phyloP scores from a whole-genome alignment of 2,329 filamentous ascomycete species.

The Lachnellula subtilissima region DNA sequence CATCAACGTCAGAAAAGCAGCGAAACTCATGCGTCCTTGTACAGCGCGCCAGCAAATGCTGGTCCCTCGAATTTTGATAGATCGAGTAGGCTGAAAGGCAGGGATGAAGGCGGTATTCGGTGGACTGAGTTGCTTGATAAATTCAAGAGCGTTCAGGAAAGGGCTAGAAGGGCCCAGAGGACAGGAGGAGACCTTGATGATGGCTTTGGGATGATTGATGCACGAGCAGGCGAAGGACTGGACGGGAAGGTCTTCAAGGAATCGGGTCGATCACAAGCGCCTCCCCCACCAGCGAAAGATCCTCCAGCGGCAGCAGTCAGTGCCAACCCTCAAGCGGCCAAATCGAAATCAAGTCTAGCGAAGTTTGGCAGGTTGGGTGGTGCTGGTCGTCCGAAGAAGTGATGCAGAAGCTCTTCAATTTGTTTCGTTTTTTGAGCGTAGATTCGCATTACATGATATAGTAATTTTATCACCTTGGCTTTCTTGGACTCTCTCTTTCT shows the following conservation, averaged over 20 bases:
- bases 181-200: conserved; percentile 43
- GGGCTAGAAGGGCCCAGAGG: conserved; percentile 66
- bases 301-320: conserved; percentile 36
- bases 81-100: conserved; percentile 69
- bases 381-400: conserved; percentile 52
- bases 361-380: conserved; percentile 68
- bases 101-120: conserved; percentile 79
- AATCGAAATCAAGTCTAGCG: conserved; percentile 59
- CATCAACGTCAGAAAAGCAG: conserved; percentile 30
- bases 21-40: conserved; percentile 30
- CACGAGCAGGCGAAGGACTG: conserved; percentile 26
- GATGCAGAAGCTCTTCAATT: conserved; percentile 16
- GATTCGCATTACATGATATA: conserved; percentile 2
- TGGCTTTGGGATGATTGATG: conserved; percentile 47
- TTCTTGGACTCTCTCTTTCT: conserved; percentile 52
- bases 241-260: conserved; percentile 36
- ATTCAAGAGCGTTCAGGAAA: conserved; percentile 87
- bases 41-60: conserved; percentile 44
- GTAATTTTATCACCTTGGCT: conserved; percentile 28
- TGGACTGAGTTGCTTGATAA: conserved; percentile 94
- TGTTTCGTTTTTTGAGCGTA: neutral
- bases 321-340: conserved; percentile 41
- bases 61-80: conserved; percentile 60
- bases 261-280: conserved; percentile 30
- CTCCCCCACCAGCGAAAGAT: conserved; percentile 49